These are phyloP conservation scores for Sclerotinia glacialis DNA, from an alignment of 2,329 filamentous ascomycete species.

Conservation along the genomic window DNA sequence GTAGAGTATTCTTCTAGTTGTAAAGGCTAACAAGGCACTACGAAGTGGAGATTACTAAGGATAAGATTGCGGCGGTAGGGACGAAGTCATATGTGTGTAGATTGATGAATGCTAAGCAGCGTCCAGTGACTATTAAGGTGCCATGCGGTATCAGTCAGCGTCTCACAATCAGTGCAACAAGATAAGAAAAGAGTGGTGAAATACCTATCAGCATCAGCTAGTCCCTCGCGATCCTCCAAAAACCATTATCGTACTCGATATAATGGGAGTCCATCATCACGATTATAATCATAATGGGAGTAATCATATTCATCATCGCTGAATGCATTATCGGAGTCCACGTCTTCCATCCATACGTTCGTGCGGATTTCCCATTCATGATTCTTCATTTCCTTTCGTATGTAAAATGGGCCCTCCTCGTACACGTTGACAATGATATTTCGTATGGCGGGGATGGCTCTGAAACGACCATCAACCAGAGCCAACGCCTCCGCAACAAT, in stretches of 20 bases:
- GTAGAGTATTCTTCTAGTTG: slow-evolving; percentile 11
- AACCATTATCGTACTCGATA: slow-evolving; percentile 15
- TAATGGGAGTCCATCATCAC: background rate
- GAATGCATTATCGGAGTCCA: slow-evolving; percentile 20
- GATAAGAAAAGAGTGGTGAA: background rate
- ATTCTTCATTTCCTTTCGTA: slow-evolving; percentile 30
- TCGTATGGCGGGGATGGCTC: slow-evolving; percentile 31
- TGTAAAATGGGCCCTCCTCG: slow-evolving; percentile 26
- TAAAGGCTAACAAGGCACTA: background rate
- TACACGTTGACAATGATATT: slow-evolving; percentile 32
- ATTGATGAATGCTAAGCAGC: background rate
- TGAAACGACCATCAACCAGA: slow-evolving; percentile 30
- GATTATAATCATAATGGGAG: background rate
- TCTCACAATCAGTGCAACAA: background rate
- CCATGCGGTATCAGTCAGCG: background rate
- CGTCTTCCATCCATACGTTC: slow-evolving; percentile 25
- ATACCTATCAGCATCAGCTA: background rate
- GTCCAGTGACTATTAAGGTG: background rate
- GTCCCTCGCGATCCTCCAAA: slow-evolving; percentile 12
- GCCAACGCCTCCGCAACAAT: slow-evolving; percentile 26
- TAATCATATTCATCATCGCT: slow-evolving; percentile 22
- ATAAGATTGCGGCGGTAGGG: background rate
- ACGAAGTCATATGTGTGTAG: too few species aligned
- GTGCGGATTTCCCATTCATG: slow-evolving; percentile 31
- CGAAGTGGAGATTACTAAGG: slow-evolving; percentile 6